phyloP scores from a whole-genome alignment of 257 asterid genomes.

The Ilex aquifolium region DNA sequence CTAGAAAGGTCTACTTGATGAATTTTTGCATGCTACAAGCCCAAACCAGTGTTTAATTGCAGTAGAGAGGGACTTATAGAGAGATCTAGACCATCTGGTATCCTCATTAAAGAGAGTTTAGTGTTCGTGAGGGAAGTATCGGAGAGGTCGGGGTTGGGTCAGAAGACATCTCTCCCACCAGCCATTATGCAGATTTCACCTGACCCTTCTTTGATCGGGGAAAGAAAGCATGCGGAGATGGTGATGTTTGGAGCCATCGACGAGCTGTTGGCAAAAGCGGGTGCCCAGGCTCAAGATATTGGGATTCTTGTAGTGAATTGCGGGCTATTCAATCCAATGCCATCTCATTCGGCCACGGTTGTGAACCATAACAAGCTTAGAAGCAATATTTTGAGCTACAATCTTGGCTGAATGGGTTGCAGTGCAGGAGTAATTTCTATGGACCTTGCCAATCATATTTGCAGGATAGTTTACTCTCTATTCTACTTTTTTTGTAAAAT shows the following conservation, averaged over 20 bases:
- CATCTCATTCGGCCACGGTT: constrained; percentile 66
- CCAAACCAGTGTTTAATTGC: constrained; percentile 34
- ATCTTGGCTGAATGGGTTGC: constrained; percentile 91
- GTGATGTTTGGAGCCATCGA: constrained; percentile 79
- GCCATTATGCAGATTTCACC: constrained; percentile 45
- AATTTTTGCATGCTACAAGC: constrained; percentile 76
- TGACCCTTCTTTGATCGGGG: constrained; percentile 52
- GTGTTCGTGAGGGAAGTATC: constrained; percentile 49
- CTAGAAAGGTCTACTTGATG: constrained; percentile 49
- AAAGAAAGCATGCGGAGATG: constrained; percentile 59
- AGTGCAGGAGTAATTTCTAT: constrained; percentile 81
- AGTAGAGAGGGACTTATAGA: constrained; percentile 47
- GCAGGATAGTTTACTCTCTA: constrained; percentile 31
- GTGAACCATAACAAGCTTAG: constrained; percentile 72
- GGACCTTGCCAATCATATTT: constrained; percentile 74
- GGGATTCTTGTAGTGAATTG: constrained; percentile 71
- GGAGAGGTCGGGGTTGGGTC: constrained; percentile 69
- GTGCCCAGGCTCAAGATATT: constrained; percentile 56
- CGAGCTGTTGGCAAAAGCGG: constrained; percentile 49
- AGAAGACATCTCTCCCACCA: constrained; percentile 60
- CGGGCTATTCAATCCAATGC: constrained; percentile 67
- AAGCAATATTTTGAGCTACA: constrained; percentile 62
- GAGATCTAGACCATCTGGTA: constrained; percentile 25
- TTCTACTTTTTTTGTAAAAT: not conserved
- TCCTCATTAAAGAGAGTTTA: constrained; percentile 43